Base-by-base conservation (phyloP, 345 rosid species). In the Eucalyptus caleyi region DNA sequence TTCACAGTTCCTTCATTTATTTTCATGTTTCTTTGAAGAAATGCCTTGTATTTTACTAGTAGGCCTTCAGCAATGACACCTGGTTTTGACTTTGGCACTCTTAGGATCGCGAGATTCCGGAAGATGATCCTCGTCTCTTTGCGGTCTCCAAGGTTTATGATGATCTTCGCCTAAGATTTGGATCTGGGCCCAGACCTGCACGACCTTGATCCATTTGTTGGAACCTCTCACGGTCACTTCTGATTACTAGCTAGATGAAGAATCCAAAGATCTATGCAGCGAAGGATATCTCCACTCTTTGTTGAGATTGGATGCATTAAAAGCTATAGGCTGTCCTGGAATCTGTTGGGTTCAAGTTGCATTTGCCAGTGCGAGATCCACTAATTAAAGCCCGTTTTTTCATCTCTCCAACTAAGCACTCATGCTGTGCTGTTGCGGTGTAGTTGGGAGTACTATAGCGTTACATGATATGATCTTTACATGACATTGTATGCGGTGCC, bases 91-190 rank as follows among this genome's bases (percentile, higher is more conserved):
- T 59, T 87, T 87, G 82, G 26, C 86, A 49, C 80, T 87, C 89
- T 90, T 92, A 97, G 99, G 95, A 92, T 54, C 97, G 97, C 12
- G 96, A 94, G 89, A 93, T 97, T 87, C 99, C 99, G 2, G 94
- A 87, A 82, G 98, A 96, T 49, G 99, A 97, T 91, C 98, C 97
- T 2, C 96, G 99, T 62, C 89, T 95, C 87, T 65, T 91, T 19
- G 24, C 92, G 37, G 99, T 97, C 89, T 86, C 95, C 54, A 95
- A 94, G 45, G 89, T 92, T 45, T 93, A 93, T 49, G 90, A 95
- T 56, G 92, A 90, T 86, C 88, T 92, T 50, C 94, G 92, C 50
- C n/a, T 50, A 47, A 94, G 93, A 92, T 87, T 91, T 19, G 94
- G 96, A 27, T 8, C 89, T 30, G 87, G 86, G 60, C 86, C 90